A percentile compares a stretch with the other conserved stretches of the same genome.
phyloP scores from a whole-genome alignment of 2,329 filamentous ascomycete species.

The Ophiostoma ips region DNA sequence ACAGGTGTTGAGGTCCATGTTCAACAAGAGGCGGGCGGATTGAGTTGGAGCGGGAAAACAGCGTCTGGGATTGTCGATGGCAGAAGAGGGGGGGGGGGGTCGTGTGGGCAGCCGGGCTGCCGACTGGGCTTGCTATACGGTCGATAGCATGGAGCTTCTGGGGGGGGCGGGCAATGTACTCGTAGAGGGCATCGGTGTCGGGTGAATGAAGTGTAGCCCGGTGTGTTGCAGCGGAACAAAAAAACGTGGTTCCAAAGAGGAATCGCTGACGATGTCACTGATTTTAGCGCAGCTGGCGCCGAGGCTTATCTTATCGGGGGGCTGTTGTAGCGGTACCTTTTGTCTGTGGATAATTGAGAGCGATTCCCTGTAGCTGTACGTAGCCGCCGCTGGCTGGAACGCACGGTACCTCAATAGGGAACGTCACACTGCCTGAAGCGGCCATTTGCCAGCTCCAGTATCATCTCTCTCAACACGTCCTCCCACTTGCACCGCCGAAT shows the following conservation, averaged over 20 bases:
- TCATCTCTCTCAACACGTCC: neutral
- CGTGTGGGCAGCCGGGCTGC: neutral
- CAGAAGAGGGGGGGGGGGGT: neutral
- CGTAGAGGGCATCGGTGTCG: neutral
- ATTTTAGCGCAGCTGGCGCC: constrained; percentile 2
- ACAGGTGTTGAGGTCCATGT: constrained; percentile 21
- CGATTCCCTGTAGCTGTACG: neutral
- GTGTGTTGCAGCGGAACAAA: neutral
- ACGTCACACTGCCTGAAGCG: constrained; percentile 8
- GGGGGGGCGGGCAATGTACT: neutral
- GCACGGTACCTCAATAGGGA: constrained; percentile 1
- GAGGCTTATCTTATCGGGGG: constrained; percentile 8
- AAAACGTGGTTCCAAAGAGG: constrained; percentile 6
- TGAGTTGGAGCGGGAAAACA: constrained; percentile 1
- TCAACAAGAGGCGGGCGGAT: constrained; percentile 9
- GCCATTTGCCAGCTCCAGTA: constrained; percentile 1
- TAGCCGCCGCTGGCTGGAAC: neutral
- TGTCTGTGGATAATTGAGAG: neutral
- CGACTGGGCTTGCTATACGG: constrained; percentile 4
- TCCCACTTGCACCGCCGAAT: neutral
- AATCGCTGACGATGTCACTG: neutral
- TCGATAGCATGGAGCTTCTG: constrained; percentile 3
- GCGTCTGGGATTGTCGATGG: neutral
- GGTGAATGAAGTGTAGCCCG: neutral
- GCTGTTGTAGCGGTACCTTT: neutral